A percentile compares a stretch with the other conserved stretches of the same genome.
Conservation (phyloP, 768 basidiomycete species). For the Russula sp. region DNA sequence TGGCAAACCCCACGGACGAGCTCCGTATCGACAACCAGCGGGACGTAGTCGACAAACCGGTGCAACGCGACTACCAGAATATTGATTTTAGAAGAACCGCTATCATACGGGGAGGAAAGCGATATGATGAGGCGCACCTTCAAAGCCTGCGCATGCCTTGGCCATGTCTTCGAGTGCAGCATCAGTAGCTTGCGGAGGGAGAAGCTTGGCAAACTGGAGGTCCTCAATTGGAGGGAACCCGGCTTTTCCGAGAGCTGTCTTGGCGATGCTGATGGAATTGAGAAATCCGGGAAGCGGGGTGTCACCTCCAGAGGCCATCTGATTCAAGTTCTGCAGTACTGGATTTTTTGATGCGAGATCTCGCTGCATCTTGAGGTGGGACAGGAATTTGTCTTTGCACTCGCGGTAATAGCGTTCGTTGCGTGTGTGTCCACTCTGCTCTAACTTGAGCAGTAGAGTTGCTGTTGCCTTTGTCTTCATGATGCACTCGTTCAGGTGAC, state of each 20-base stretch:
- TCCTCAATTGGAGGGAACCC: not conserved
- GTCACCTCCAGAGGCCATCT: not conserved
- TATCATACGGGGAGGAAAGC: not conserved
- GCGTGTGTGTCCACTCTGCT: slow-evolving; percentile 12
- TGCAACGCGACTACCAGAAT: slow-evolving; percentile 2
- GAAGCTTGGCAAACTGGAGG: not conserved
- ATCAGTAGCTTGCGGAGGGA: not conserved
- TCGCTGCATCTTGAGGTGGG: slow-evolving; percentile 14
- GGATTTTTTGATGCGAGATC: not conserved
- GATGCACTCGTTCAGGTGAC: not conserved
- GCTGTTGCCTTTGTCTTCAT: not conserved
- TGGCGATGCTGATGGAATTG: not conserved
- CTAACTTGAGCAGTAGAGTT: slow-evolving; percentile 5
- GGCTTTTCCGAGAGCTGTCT: not conserved
- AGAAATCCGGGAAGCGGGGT: not conserved
- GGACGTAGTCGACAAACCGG: slow-evolving; percentile 18
- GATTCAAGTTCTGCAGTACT: not conserved
- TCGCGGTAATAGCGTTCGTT: slow-evolving; percentile 10
- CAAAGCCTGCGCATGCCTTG: slow-evolving; percentile 14
- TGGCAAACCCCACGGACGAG: slow-evolving; percentile 12
- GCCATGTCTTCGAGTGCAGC: slow-evolving; percentile 18
- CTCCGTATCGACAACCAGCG: slow-evolving; percentile 12
- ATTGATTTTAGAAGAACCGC: not conserved
- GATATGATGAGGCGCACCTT: slow-evolving; percentile 8
- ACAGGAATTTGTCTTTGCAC: slow-evolving; percentile 13